Conservation (phyloP, 208 protist species). For the Wallacemonas sp. region DNA sequence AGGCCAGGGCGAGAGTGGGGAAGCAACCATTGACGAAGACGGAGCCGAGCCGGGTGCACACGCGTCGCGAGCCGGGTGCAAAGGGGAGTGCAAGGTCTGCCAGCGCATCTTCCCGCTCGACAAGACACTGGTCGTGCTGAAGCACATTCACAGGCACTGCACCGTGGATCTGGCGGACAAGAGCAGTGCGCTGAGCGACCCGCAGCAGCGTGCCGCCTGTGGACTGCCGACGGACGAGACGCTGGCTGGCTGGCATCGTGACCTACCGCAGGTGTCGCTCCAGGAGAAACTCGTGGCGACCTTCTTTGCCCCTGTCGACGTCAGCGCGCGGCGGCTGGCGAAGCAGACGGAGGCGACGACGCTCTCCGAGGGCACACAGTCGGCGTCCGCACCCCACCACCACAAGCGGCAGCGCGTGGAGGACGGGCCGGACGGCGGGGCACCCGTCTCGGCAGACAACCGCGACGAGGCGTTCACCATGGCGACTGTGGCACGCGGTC, state of each 20-base stretch:
- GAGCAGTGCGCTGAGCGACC: background rate
- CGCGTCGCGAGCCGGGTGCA: slow-evolving; percentile 8
- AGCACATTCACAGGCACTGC: slow-evolving; percentile 52
- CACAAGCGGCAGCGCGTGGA: slow-evolving; percentile 17
- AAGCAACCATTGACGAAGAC: too few species aligned
- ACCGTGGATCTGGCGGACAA: background rate
- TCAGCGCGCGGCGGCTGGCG: background rate
- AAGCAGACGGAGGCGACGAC: background rate
- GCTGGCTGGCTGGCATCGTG: slow-evolving; percentile 46
- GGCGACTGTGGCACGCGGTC: slow-evolving; percentile 25
- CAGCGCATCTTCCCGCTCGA: slow-evolving; percentile 41
- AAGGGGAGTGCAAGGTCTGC: slow-evolving; percentile 61
- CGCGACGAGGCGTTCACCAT: background rate
- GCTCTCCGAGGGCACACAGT: background rate
- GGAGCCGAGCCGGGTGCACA: background rate
- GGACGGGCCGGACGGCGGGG: background rate
- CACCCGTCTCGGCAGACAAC: background rate
- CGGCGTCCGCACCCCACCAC: background rate
- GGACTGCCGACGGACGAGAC: slow-evolving; percentile 21
- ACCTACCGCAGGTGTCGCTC: slow-evolving; percentile 47
- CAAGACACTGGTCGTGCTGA: slow-evolving; percentile 35
- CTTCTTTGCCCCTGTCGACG: slow-evolving; percentile 27
- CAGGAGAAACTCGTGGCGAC: slow-evolving; percentile 26
- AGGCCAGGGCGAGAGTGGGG: too few species aligned
- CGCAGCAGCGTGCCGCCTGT: background rate